Evolutionary conservation across 2,329 filamentous ascomycete genomes (phyloP).

Genomic region (Zasmidium cellare): DNA sequence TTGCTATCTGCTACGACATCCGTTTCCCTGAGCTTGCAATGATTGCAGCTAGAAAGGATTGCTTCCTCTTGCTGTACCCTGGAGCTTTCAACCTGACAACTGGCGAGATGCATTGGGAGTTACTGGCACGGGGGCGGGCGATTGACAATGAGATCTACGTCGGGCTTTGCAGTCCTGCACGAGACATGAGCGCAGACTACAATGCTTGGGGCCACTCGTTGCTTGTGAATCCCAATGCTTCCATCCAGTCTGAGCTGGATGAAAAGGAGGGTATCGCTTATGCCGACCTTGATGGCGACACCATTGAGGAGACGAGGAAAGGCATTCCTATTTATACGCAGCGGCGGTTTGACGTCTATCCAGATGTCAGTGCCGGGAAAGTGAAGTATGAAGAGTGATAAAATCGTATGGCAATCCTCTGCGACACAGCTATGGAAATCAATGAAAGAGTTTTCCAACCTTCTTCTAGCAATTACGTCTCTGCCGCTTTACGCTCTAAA

Average conservation of each 20-base stretch:
- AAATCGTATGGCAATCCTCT: no score
- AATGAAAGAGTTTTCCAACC: background rate
- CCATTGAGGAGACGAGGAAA: slow-evolving; percentile 73
- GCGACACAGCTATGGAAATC: background rate
- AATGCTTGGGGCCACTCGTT: slow-evolving; percentile 91
- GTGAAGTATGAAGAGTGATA: slow-evolving; percentile 35
- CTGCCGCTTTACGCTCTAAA: no score
- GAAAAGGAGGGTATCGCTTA: slow-evolving; percentile 76
- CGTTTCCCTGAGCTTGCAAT: slow-evolving; percentile 93
- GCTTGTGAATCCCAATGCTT: slow-evolving; percentile 82
- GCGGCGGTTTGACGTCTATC: slow-evolving; percentile 92
- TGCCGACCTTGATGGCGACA: slow-evolving; percentile 66
- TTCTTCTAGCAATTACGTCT: no score
- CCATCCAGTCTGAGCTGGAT: slow-evolving; percentile 75
- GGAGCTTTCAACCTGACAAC: slow-evolving; percentile 98
- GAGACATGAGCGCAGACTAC: slow-evolving; percentile 75
- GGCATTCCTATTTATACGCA: slow-evolving; percentile 83
- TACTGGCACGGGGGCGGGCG: slow-evolving; percentile 79
- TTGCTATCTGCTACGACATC: slow-evolving; percentile 97
- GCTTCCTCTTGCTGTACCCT: slow-evolving; percentile 86
- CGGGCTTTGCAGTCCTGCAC: slow-evolving; percentile 84
- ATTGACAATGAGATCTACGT: slow-evolving; percentile 96
- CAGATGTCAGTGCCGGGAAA: slow-evolving; percentile 72
- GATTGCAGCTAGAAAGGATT: slow-evolving; percentile 81
- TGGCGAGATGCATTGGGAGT: slow-evolving; percentile 85